Base-by-base conservation (phyloP, 169 alveolate species). In the Plasmodium knowlesi region DNA sequence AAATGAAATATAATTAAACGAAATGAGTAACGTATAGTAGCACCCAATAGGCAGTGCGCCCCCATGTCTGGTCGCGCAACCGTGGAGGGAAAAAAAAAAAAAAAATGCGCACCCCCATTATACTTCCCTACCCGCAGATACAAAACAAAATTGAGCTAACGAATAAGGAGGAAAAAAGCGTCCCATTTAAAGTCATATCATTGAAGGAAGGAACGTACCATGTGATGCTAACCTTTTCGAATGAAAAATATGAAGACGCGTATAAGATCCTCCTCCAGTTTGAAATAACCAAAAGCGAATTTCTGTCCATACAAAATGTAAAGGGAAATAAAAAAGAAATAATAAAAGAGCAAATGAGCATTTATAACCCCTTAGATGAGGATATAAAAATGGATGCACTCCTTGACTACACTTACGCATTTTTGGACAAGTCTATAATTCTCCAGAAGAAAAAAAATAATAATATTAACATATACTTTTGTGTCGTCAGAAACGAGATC, bases 361-460 rank as follows among this genome's bases (percentile, higher is more conserved):
- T 88, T 46, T 88, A 78, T 79, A 88, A 88, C 78, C 94, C 94
- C 25, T 50, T 88, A 12, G 89, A 88, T 67, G 94, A 88, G 82
- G 71, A 88, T 88, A 43, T 88, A 88, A 70, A 57, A 88, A 72
- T 88, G 54, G 94, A 88, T 34, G 74, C 94, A 57, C 14, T 79
- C 4, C 50, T 34, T 88, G 94, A 88, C 72, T 88, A 88, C 82
- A 88, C 61, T 10, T 88, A 88, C 46, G 53, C 50, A 57, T 88
- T 88, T 88, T 78, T 88, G 80, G 90, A 88, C 32, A 88, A 78
- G 34, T 67, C 94, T 28, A 79, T 88, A 78, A 30, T 79, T 32
- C 74, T 88, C 22, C 90, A 88, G 53, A 88, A 71, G 73, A 78
- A 80, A 79, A 88, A 79, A 88, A 88, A 78, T 28, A 88, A 88